Conservation (phyloP, 352 stramenopile species). For the Globisporangium barbulae region DNA sequence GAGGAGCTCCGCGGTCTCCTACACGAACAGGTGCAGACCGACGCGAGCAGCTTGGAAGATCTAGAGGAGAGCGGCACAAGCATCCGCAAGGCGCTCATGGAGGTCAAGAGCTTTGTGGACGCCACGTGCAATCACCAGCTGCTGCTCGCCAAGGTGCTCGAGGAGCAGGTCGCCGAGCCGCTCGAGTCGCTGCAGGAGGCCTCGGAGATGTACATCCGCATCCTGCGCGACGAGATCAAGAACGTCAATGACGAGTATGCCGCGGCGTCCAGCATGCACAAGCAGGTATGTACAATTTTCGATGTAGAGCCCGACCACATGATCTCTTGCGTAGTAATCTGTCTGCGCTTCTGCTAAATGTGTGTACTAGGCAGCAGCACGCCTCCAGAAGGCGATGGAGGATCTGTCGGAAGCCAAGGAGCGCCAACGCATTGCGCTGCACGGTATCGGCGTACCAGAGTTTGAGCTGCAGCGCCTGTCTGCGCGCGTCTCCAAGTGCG, state of each 20-base stretch:
- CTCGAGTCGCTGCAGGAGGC: slow-evolving; percentile 74
- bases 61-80: slow-evolving; percentile 70
- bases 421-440: slow-evolving; percentile 62
- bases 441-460: slow-evolving; percentile 75
- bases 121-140: slow-evolving; percentile 64
- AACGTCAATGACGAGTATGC: slow-evolving; percentile 75
- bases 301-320: background rate
- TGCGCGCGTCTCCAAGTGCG: slow-evolving; percentile 45
- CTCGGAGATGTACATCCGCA: slow-evolving; percentile 77
- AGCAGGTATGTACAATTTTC: slow-evolving; percentile 20
- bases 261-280: slow-evolving; percentile 34
- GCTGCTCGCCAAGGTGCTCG: slow-evolving; percentile 68
- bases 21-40: slow-evolving; percentile 16
- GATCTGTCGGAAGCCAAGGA: slow-evolving; percentile 54
- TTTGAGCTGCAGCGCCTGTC: slow-evolving; percentile 82
- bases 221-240: slow-evolving; percentile 69
- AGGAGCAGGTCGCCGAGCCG: slow-evolving; percentile 79
- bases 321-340: background rate
- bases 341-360: background rate
- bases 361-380: slow-evolving; percentile 23
- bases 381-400: slow-evolving; percentile 31
- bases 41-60: slow-evolving; percentile 37
- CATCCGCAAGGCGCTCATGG: slow-evolving; percentile 50
- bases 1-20: slow-evolving; percentile 62
- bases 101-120: slow-evolving; percentile 64